Percentiles rank a stretch among this genome's conserved stretches.
Evolutionary conservation across 106 monocot genomes (phyloP).

Genomic region (Dioscorea dumetorum): DNA sequence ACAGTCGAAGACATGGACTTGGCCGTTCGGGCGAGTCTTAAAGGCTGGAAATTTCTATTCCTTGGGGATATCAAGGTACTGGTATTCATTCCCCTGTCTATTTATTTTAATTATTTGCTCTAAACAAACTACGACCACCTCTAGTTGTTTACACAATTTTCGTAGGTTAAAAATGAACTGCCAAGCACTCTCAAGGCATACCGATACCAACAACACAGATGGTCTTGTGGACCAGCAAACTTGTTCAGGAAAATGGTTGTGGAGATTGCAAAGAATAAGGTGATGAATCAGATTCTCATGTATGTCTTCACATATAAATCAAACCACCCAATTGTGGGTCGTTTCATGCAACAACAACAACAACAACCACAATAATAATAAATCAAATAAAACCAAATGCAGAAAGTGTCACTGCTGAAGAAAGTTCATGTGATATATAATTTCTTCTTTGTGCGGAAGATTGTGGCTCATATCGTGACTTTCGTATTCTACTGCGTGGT

Average conservation of each 20-base stretch:
- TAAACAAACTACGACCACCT: not conserved
- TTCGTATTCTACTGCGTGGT: constrained; percentile 51
- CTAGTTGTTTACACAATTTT: not conserved
- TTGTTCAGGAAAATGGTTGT: constrained; percentile 54
- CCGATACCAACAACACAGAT: constrained; percentile 63
- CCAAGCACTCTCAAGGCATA: constrained; percentile 63
- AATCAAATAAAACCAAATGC: not conserved
- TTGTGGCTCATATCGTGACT: constrained; percentile 40
- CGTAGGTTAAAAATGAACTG: constrained; percentile 56
- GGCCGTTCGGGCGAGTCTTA: constrained; percentile 48
- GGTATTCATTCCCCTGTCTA: not conserved
- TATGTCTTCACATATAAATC: too few species aligned
- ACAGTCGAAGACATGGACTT: constrained; percentile 57
- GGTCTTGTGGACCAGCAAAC: constrained; percentile 71
- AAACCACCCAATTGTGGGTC: too few species aligned
- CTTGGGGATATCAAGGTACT: constrained; percentile 35
- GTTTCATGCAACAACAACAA: too few species aligned
- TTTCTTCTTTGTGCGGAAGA: constrained; percentile 51
- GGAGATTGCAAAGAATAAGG: constrained; percentile 54
- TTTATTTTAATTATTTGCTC: not conserved
- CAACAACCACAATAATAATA: too few species aligned
- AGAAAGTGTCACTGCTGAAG: constrained; percentile 40
- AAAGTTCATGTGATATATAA: constrained; percentile 51
- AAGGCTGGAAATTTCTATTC: constrained; percentile 46
- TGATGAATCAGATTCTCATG: not conserved